phyloP scores from a whole-genome alignment of 257 asterid genomes.

The Cynanchum wilfordii region DNA sequence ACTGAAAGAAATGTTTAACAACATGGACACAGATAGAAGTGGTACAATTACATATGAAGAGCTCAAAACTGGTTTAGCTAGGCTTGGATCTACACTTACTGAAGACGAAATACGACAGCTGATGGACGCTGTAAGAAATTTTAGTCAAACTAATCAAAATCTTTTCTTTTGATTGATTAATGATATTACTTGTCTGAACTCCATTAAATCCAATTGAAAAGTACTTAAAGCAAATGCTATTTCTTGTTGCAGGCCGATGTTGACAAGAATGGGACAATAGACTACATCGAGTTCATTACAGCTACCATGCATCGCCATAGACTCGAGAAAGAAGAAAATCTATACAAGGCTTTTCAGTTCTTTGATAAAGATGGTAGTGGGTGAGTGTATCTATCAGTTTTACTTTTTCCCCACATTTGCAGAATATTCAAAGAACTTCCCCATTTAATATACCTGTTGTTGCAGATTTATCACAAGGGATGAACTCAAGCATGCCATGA shows the following conservation, averaged over 20 bases:
- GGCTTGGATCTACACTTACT: conserved; percentile 77
- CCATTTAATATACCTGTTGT: background rate
- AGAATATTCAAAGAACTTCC: background rate
- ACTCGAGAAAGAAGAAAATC: conserved; percentile 71
- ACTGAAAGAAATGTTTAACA: conserved; percentile 65
- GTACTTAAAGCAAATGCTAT: background rate
- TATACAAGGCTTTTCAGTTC: conserved; percentile 64
- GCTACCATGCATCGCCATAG: conserved; percentile 95
- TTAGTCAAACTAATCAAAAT: background rate
- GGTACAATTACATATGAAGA: conserved; percentile 79
- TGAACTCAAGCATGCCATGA: conserved; percentile 81
- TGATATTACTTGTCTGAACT: background rate
- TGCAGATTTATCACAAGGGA: conserved; percentile 74
- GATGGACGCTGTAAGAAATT: conserved; percentile 79
- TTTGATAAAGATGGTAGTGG: conserved; percentile 81
- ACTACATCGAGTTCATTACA: conserved; percentile 73
- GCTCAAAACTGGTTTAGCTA: conserved; percentile 65
- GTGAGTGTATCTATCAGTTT: conserved; percentile 22
- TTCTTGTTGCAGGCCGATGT: conserved; percentile 66
- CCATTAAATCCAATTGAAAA: background rate
- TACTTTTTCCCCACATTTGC: background rate
- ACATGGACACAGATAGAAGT: conserved; percentile 83
- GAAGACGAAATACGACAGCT: conserved; percentile 66
- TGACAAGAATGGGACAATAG: conserved; percentile 75
- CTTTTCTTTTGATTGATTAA: background rate